Evolutionary conservation across 2,329 filamentous ascomycete genomes (phyloP), one percentile per base, ranked within the genome.

Genomic region (Mariannaea elegans): DNA sequence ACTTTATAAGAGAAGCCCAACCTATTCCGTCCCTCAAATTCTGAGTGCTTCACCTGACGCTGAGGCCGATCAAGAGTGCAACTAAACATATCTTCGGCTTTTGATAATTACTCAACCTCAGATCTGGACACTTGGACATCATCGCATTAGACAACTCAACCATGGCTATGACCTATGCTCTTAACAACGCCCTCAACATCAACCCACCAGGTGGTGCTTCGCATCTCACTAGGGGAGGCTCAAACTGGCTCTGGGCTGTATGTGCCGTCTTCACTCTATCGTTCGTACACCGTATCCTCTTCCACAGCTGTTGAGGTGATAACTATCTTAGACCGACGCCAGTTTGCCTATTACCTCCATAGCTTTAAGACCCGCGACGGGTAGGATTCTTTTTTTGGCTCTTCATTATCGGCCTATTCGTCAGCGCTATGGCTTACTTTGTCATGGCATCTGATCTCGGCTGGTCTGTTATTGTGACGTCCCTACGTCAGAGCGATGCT

Each of bases 181-280:
- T 76, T 39, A 85, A 85, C 72, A 75, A 81, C 42, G 82, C 81
- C 19, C 74, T 86, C 34, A 61, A 73, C 31, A 69, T 78, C 72
- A 83, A 86, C 74, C 81, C 81, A 2, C 76, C 78, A 0, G 63
- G 59, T 2, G 79, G 79, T 8, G 73, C 75, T 16, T 68, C 73
- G 39, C 55, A 46, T 14, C 57, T 54, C 12, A 76, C 77, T 1
- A 72, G 71, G 1, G 72, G 81, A 56, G 84, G 83, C 54, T 85
- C 82, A 39, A 73, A 83, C 76, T 87, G 83, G 84, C 76, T 86
- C 12, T 86, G 80, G 78, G 77, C 83, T 29, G 81, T 83, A n/a
- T 80, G 78, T 5, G 81, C 82, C 55, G 51, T 86, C 67, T 84
- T 81, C 64, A 59, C 73, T 5, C 19, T 84, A 13, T 74, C 77